Evolutionary conservation across 805 yeast species (phyloP).

Genomic region (Citeromyces matritensis): DNA sequence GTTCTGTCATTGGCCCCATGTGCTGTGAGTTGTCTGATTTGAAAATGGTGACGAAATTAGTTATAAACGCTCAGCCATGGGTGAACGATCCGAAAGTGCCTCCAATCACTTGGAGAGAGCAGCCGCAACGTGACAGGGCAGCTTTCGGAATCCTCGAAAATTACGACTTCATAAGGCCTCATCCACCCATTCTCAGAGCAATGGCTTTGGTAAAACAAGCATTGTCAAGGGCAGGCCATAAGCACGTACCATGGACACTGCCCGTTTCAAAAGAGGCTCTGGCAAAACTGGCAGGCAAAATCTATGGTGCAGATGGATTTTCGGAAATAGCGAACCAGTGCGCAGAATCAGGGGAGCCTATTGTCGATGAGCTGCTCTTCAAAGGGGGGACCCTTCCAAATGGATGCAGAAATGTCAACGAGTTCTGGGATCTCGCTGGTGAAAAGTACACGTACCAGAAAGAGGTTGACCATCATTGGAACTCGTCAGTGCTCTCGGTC

Average conservation of each 20-base stretch:
- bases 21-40: constrained; percentile 33
- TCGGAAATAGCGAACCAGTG: constrained; percentile 10
- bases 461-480: constrained; percentile 21
- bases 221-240: constrained; percentile 28
- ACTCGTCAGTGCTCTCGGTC: constrained; percentile 13
- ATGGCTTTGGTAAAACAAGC: constrained; percentile 16
- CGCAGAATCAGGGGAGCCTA: constrained; percentile 14
- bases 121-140: constrained; percentile 6
- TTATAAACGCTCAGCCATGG: constrained; percentile 26
- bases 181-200: constrained; percentile 34
- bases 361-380: constrained; percentile 6
- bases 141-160: constrained; percentile 23
- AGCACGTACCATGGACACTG: constrained; percentile 32
- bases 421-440: constrained; percentile 24
- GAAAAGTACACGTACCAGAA: constrained; percentile 19
- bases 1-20: constrained; percentile 44
- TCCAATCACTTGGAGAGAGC: constrained; percentile 28
- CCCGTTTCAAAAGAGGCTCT: constrained; percentile 15
- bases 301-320: constrained; percentile 30
- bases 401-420: constrained; percentile 7
- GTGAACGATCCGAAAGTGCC: constrained; percentile 24
- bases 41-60: constrained; percentile 26
- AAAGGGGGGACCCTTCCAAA: background rate
- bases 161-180: constrained; percentile 29
- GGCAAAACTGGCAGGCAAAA: constrained; percentile 9